Evolutionary conservation across 2,329 filamentous ascomycete genomes (phyloP).

Genomic region (Diaporthe caulivora): DNA sequence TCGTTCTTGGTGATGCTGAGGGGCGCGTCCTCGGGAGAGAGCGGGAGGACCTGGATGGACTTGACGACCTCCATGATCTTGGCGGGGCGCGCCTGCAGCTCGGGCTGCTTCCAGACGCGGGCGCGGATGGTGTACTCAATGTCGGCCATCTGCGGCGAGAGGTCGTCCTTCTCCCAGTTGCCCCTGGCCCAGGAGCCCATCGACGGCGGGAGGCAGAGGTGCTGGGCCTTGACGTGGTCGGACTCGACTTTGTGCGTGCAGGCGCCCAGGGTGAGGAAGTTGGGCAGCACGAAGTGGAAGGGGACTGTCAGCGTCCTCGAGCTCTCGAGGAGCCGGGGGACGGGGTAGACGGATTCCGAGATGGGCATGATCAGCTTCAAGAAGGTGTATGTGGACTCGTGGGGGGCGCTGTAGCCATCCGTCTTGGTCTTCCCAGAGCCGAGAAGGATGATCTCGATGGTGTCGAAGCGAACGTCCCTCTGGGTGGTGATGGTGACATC

Average conservation of each 20-base stretch:
- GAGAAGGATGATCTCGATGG: constrained; percentile 65
- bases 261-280: constrained; percentile 67
- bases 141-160: constrained; percentile 66
- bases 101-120: constrained; percentile 53
- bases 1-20: constrained; percentile 62
- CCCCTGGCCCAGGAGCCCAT: constrained; percentile 51
- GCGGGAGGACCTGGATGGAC: constrained; percentile 66
- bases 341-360: constrained; percentile 59
- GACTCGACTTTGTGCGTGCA: constrained; percentile 64
- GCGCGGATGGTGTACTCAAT: constrained; percentile 67
- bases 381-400: constrained; percentile 64
- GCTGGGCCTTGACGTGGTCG: constrained; percentile 62
- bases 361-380: constrained; percentile 69
- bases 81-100: constrained; percentile 40
- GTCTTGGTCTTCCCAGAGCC: constrained; percentile 64
- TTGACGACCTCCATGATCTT: constrained; percentile 57
- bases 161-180: constrained; percentile 66
- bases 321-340: constrained; percentile 60
- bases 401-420: constrained; percentile 63
- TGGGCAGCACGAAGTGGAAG: constrained; percentile 72
- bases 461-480: constrained; percentile 62
- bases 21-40: constrained; percentile 62
- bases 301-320: constrained; percentile 63
- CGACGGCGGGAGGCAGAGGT: constrained; percentile 66
- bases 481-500: constrained; percentile 59